Conservation (phyloP, 805 yeast species). For the Lachancea kluyveri region DNA sequence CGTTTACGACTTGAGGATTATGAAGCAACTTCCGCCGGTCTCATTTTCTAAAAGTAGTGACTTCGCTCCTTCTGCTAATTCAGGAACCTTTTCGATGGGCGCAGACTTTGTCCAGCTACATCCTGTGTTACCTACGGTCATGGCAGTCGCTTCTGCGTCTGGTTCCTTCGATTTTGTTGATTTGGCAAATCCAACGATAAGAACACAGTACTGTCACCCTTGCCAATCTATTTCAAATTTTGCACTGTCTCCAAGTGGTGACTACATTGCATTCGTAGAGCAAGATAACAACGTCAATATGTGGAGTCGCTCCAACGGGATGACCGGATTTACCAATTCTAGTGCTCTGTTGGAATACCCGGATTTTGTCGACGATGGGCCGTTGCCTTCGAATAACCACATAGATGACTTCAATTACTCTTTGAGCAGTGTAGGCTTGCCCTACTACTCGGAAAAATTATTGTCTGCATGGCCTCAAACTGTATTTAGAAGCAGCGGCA, state of each 20-base stretch:
- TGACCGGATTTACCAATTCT: slow-evolving; percentile 26
- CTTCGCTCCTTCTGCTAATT: slow-evolving; percentile 39
- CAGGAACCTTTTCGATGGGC: slow-evolving; percentile 35
- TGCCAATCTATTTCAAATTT: slow-evolving; percentile 30
- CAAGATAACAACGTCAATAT: slow-evolving; percentile 42
- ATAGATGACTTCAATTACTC: slow-evolving; percentile 48
- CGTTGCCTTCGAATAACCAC: slow-evolving; percentile 20
- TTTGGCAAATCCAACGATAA: slow-evolving; percentile 61
- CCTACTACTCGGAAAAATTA: slow-evolving; percentile 71
- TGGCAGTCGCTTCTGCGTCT: slow-evolving; percentile 62
- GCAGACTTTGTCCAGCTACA: slow-evolving; percentile 80
- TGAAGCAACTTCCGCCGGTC: slow-evolving; percentile 69
- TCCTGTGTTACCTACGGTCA: slow-evolving; percentile 76
- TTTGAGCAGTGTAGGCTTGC: slow-evolving; percentile 73
- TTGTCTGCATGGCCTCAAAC: slow-evolving; percentile 75
- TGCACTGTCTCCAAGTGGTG: slow-evolving; percentile 54
- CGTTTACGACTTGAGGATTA: slow-evolving; percentile 69
- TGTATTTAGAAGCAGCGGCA: slow-evolving; percentile 56
- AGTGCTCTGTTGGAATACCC: slow-evolving; percentile 51
- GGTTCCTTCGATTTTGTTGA: slow-evolving; percentile 89
- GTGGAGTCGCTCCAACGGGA: slow-evolving; percentile 25
- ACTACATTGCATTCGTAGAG: slow-evolving; percentile 66
- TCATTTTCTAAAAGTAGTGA: slow-evolving; percentile 56
- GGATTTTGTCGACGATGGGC: slow-evolving; percentile 34
- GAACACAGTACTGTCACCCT: slow-evolving; percentile 32